A percentile compares a stretch with the other conserved stretches of the same genome.
phyloP scores from a whole-genome alignment of 371 early-diverging fungal species.

The Mucor irregularis region DNA sequence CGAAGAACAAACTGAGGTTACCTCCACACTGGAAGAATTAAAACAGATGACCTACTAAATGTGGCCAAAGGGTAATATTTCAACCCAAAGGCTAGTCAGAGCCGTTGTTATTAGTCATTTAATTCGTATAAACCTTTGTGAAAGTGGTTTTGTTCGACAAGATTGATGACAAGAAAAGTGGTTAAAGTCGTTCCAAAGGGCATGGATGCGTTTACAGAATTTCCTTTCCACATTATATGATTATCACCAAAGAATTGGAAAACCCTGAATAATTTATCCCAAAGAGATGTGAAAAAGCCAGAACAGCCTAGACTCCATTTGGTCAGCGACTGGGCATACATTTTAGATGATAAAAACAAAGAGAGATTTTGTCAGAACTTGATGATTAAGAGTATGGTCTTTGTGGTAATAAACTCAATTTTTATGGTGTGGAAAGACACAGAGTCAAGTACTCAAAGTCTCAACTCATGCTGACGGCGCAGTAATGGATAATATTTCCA shows the following conservation, averaged over 20 bases:
- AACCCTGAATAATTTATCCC: constrained; percentile 50
- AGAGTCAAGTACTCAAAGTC: too few species aligned
- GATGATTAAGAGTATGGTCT: constrained; percentile 31
- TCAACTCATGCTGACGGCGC: too few species aligned
- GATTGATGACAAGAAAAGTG: constrained; percentile 13
- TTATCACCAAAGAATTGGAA: constrained; percentile 34
- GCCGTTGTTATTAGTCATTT: neutral
- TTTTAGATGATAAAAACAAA: constrained; percentile 58
- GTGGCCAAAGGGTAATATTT: constrained; percentile 28
- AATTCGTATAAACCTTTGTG: constrained; percentile 16
- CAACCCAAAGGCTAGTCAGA: neutral
- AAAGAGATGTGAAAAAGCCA: constrained; percentile 48
- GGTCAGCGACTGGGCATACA: constrained; percentile 63
- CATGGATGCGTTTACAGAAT: constrained; percentile 13
- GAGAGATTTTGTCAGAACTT: constrained; percentile 53
- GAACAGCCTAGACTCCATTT: constrained; percentile 31
- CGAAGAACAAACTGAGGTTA: constrained; percentile 35
- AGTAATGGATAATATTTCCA: too few species aligned
- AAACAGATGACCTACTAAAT: constrained; percentile 43
- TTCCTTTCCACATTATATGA: constrained; percentile 19
- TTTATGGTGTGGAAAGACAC: too few species aligned
- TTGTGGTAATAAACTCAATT: too few species aligned
- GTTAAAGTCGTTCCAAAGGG: constrained; percentile 16
- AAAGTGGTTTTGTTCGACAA: constrained; percentile 13
- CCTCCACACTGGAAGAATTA: constrained; percentile 49